Evolutionary conservation across 768 basidiomycete species (phyloP).

Genomic region (Crepidotus variabilis): DNA sequence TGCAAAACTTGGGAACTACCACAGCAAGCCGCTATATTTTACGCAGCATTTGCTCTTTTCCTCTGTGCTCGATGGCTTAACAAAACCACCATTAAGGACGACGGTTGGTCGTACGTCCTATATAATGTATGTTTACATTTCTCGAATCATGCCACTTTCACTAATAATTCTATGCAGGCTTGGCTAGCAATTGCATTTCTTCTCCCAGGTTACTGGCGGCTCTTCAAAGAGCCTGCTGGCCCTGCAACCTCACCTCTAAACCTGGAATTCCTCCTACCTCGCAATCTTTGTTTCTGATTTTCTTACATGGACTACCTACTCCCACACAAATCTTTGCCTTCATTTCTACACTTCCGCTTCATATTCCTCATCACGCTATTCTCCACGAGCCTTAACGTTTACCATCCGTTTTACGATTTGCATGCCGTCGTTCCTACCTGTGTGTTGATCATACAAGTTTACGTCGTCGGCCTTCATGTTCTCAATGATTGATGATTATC

Average conservation of each 20-base stretch:
- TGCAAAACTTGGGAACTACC: slow-evolving; percentile 32
- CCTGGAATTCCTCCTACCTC: background rate
- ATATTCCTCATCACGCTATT: background rate
- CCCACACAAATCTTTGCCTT: background rate
- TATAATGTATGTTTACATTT: slow-evolving; percentile 20
- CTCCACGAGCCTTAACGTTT: no score
- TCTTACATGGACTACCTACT: background rate
- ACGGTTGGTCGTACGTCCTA: slow-evolving; percentile 17
- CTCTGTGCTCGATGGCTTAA: slow-evolving; percentile 21
- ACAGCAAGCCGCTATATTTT: slow-evolving; percentile 16
- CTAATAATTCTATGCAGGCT: slow-evolving; percentile 9
- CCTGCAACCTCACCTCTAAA: slow-evolving; percentile 1
- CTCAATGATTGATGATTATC: no score
- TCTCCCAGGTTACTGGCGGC: slow-evolving; percentile 19
- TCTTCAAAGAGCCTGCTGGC: slow-evolving; percentile 16
- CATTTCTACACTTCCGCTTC: background rate
- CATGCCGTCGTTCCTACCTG: no score
- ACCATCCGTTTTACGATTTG: no score
- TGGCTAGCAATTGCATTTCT: slow-evolving; percentile 19
- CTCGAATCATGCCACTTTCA: background rate
- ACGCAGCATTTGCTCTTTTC: slow-evolving; percentile 27
- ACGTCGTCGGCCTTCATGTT: no score
- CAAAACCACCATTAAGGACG: slow-evolving; percentile 11
- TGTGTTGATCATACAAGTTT: no score
- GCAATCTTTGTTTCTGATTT: background rate